These are phyloP conservation scores for Dryadomyces quercus-mongolicae DNA, from an alignment of 2,329 filamentous ascomycete genomes.

Conservation along the genomic window DNA sequence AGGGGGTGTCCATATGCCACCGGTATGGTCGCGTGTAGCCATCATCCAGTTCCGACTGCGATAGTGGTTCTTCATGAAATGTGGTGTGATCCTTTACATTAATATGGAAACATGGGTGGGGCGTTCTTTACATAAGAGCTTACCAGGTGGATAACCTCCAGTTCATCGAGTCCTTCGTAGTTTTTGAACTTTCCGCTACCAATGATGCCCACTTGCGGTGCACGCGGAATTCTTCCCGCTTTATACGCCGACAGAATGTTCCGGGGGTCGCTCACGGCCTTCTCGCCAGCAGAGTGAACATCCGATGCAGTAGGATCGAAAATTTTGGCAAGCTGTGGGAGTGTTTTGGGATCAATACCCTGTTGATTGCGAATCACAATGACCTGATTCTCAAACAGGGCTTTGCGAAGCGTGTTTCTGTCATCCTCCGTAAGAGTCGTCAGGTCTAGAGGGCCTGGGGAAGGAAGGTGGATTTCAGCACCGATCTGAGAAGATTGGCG, in stretches of 20 bases:
- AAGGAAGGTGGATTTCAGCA: constrained; percentile 8
- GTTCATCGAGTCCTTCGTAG: constrained; percentile 7
- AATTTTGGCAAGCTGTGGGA: constrained; percentile 7
- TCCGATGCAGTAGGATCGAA: constrained; percentile 9
- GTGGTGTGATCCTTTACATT: constrained; percentile 8
- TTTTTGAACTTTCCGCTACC: constrained; percentile 8
- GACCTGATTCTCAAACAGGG: constrained; percentile 10
- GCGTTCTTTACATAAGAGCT: not conserved
- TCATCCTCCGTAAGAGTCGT: constrained; percentile 4
- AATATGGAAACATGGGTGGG: not conserved
- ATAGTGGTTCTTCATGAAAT: constrained; percentile 23
- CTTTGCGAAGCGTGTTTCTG: constrained; percentile 4
- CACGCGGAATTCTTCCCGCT: constrained; percentile 7
- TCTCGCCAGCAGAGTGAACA: constrained; percentile 9
- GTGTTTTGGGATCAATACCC: constrained; percentile 4
- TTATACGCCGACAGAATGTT: constrained; percentile 11
- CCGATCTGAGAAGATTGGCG: constrained; percentile 9
- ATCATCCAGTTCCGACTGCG: constrained; percentile 23
- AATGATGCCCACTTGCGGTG: constrained; percentile 10
- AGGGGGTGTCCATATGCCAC: constrained; percentile 69
- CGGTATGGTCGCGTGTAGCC: constrained; percentile 49
- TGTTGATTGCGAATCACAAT: constrained; percentile 10
- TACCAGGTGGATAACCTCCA: constrained; percentile 8
- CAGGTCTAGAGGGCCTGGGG: constrained; percentile 3
- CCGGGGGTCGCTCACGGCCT: constrained; percentile 10